Percentiles rank a stretch among this genome's conserved stretches.
These are phyloP conservation scores for Saccharum officinarum DNA, from an alignment of 176 grass and related monocot genomes.

Conservation along the genomic window DNA sequence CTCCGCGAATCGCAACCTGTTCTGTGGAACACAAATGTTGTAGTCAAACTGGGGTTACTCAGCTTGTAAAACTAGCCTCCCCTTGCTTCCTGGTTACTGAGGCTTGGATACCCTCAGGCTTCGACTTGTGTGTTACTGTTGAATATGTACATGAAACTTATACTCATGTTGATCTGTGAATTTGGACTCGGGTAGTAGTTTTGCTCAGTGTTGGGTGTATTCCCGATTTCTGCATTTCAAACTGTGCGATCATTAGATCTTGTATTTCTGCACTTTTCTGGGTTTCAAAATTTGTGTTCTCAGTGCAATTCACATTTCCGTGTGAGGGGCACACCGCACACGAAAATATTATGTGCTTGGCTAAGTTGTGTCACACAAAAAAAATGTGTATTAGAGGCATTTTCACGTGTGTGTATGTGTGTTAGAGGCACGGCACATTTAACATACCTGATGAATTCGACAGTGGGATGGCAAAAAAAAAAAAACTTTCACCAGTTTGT, in stretches of 20 bases:
- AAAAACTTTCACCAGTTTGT: too few species aligned
- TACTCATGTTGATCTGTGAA: slow-evolving; percentile 30
- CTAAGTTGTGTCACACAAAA: not conserved
- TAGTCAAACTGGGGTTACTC: slow-evolving; percentile 34
- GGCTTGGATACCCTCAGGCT: not conserved
- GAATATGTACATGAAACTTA: slow-evolving; percentile 21
- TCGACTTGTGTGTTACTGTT: slow-evolving; percentile 10
- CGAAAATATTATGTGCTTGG: not conserved
- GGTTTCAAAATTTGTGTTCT: not conserved
- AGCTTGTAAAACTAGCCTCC: slow-evolving; percentile 5
- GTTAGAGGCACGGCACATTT: not conserved
- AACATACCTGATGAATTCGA: not conserved
- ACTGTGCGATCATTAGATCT: not conserved
- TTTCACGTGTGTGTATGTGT: not conserved
- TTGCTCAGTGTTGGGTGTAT: not conserved
- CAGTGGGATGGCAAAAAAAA: too few species aligned
- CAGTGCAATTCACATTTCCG: not conserved
- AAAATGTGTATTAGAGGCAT: too few species aligned
- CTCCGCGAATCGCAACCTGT: not conserved
- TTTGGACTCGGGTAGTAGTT: not conserved
- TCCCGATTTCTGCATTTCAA: not conserved
- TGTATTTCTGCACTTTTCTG: too few species aligned
- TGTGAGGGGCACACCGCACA: not conserved
- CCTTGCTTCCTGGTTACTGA: not conserved
- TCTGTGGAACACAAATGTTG: slow-evolving; percentile 4